Conservation (phyloP, 1,284 basidiomycete genomes). For the Tetrapyrgos nigripes region DNA sequence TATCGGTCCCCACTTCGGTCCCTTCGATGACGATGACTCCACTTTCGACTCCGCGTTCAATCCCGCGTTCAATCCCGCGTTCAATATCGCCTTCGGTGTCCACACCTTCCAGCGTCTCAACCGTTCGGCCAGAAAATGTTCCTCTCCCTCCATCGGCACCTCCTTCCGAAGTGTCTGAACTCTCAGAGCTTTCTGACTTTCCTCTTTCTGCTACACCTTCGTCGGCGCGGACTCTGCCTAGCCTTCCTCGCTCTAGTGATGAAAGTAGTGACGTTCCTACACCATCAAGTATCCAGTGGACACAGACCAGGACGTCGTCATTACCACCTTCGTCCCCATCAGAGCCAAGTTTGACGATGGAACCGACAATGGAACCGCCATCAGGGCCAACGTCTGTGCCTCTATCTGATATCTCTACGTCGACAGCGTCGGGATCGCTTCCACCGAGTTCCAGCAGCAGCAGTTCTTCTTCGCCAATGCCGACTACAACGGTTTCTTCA, state of each 20-base stretch:
- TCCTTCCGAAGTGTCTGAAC: conserved; percentile 39
- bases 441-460: not conserved
- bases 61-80: not conserved
- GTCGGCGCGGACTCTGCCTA: conserved; percentile 12
- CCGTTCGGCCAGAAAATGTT: conserved; percentile 40
- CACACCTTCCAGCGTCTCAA: not conserved
- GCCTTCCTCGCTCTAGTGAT: conserved; percentile 12
- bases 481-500: conserved; percentile 14
- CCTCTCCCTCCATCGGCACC: conserved; percentile 48
- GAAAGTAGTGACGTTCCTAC: conserved; percentile 7
- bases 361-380: not conserved
- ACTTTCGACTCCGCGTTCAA: not conserved
- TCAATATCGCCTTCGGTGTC: no score
- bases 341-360: not conserved
- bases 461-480: conserved; percentile 2
- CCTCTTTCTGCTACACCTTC: conserved; percentile 15
- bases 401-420: not conserved
- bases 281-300: conserved; percentile 14
- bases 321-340: not conserved
- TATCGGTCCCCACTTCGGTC: conserved; percentile 2
- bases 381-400: not conserved
- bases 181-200: conserved; percentile 15
- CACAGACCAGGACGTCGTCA: not conserved
- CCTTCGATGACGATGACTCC: no score
- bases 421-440: not conserved